Evolutionary conservation across 2,329 filamentous ascomycete species (phyloP).

Genomic region (Beauveria brongniartii): DNA sequence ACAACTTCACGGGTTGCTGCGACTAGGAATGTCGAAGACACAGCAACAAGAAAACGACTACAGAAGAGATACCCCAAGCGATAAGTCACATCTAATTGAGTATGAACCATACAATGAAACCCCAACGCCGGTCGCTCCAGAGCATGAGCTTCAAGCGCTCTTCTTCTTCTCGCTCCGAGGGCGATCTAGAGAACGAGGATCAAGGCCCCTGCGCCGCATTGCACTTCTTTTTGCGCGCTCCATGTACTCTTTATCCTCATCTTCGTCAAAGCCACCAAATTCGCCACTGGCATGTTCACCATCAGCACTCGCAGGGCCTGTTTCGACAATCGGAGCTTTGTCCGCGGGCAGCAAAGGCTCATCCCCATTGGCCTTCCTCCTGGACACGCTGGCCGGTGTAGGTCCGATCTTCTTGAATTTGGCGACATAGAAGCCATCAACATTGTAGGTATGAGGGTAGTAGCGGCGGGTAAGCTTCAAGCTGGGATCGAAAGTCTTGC

Average conservation of each 20-base stretch:
- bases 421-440: conserved; percentile 96
- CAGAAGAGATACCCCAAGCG: not conserved
- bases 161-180: not conserved
- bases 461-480: conserved; percentile 78
- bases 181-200: conserved; percentile 43
- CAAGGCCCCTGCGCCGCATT: conserved; percentile 64
- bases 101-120: not conserved
- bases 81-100: not conserved
- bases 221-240: conserved; percentile 65
- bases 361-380: conserved; percentile 17
- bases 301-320: conserved; percentile 28
- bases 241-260: conserved; percentile 64
- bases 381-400: conserved; percentile 48
- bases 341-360: conserved; percentile 48
- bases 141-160: not conserved
- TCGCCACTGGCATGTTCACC: conserved; percentile 16
- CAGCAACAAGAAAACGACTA: no score
- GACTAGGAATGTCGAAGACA: not conserved
- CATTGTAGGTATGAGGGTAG: conserved; percentile 88
- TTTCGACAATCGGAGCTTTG: conserved; percentile 55
- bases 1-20: no score
- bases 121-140: not conserved
- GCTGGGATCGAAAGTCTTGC: conserved; percentile 82
- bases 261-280: conserved; percentile 69
- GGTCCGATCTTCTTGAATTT: conserved; percentile 92